Percentiles rank a stretch among this genome's conserved stretches.
These are phyloP conservation scores for Arctium minus DNA, from an alignment of 129 eudicot species.

Conservation along the genomic window DNA sequence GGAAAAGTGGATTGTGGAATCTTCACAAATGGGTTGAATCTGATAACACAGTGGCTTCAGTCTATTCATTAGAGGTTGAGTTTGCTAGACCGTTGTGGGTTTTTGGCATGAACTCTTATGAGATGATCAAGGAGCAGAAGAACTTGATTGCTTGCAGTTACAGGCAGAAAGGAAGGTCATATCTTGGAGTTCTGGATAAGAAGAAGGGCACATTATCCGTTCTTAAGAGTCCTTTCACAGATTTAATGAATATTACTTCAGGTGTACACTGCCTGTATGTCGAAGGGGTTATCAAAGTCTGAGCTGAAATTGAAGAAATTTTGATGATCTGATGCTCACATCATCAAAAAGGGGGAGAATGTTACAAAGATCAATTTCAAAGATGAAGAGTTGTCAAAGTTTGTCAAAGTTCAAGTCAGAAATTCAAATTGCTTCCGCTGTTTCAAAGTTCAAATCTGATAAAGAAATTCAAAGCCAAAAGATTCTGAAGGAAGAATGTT, in stretches of 20 bases:
- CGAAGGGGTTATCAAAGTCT: no score
- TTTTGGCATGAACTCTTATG: slow-evolving; percentile 92
- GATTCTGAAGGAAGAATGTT: no score
- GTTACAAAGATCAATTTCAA: no score
- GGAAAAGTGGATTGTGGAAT: slow-evolving; percentile 88
- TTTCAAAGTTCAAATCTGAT: no score
- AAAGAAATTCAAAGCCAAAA: no score
- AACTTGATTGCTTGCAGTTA: slow-evolving; percentile 82
- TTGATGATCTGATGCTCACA: no score
- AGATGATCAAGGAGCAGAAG: slow-evolving; percentile 49
- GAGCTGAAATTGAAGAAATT: no score
- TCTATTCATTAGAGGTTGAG: slow-evolving; percentile 75
- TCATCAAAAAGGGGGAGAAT: no score
- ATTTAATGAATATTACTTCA: slow-evolving; percentile 57
- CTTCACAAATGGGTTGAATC: slow-evolving; percentile 93
- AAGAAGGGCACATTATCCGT: slow-evolving; percentile 44
- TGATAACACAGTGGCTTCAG: slow-evolving; percentile 57
- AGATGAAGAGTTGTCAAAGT: no score
- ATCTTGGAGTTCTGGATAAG: slow-evolving; percentile 70
- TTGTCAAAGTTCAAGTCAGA: no score
- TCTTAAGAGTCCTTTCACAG: slow-evolving; percentile 81
- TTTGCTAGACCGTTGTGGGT: slow-evolving; percentile 90
- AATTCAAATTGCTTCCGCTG: no score
- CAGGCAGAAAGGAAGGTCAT: slow-evolving; percentile 87
- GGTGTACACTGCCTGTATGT: slow-evolving; percentile 54